Conservation (phyloP, 352 stramenopile genomes). For the Globisporangium carolinianum region DNA sequence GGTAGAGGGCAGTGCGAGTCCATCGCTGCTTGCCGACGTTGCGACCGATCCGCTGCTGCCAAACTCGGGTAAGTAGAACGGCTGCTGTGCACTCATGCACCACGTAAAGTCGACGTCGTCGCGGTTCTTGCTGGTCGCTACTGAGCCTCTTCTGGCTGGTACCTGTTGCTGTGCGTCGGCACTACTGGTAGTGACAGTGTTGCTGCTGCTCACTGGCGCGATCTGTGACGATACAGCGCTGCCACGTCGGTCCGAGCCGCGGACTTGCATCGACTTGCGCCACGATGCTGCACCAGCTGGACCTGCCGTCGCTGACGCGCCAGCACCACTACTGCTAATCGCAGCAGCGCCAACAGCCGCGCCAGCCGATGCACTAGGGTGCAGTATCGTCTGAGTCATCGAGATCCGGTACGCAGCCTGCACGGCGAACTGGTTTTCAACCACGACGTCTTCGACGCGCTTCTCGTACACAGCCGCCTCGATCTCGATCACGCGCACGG, state of each 20-base stretch:
- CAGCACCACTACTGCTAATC: too few relatives aligned
- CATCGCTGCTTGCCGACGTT: conserved; percentile 4
- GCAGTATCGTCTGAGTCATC: conserved; percentile 44
- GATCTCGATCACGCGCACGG: conserved; percentile 75
- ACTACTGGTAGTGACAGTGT: neutral
- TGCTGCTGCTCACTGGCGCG: neutral
- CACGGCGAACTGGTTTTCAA: conserved; percentile 84
- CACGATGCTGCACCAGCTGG: neutral
- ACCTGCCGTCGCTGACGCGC: neutral
- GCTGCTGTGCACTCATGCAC: conserved; percentile 59
- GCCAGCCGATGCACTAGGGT: neutral
- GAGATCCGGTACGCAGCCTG: conserved; percentile 68
- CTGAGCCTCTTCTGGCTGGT: too few relatives aligned
- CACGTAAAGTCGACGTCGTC: conserved; percentile 41
- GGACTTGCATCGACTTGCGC: neutral
- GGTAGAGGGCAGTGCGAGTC: conserved; percentile 3
- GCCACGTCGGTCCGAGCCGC: too few relatives aligned
- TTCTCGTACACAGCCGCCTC: conserved; percentile 79
- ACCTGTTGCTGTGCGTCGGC: neutral
- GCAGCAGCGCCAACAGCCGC: neutral
- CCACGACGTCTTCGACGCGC: conserved; percentile 61
- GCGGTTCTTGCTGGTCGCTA: conserved; percentile 14
- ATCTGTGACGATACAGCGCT: too few relatives aligned
- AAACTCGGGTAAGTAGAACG: conserved; percentile 73
- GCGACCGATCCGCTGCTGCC: conserved; percentile 13